Conservation (phyloP, 2,329 filamentous ascomycete genomes). For the Paracoccidioides brasiliensis region DNA sequence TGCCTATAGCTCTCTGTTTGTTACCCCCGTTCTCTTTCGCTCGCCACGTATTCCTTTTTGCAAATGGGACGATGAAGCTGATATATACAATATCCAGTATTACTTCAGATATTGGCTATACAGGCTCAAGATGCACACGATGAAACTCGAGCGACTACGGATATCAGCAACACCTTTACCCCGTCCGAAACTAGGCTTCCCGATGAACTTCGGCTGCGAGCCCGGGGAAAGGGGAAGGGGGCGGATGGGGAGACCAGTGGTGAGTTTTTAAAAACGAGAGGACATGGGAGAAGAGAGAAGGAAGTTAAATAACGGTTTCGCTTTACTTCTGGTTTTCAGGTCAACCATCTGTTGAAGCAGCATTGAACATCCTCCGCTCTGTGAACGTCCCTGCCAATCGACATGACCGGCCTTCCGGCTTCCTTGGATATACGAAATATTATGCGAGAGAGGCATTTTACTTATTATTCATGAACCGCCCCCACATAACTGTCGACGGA, state of each 20-base stretch:
- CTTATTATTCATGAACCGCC: conserved; percentile 52
- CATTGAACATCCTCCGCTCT: conserved; percentile 10
- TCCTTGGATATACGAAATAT: conserved; percentile 44
- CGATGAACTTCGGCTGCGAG: conserved; percentile 1
- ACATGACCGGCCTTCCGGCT: conserved; percentile 40
- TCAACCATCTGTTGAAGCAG: conserved; percentile 12
- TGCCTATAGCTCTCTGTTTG: conserved; percentile 11
- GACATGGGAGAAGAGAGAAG: neutral
- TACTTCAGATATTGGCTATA: conserved; percentile 6
- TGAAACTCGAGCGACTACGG: neutral
- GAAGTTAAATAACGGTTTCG: neutral
- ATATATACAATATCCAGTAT: conserved; percentile 2
- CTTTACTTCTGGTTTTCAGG: conserved; percentile 3
- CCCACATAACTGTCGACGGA: conserved; percentile 33
- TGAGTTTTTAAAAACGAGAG: neutral
- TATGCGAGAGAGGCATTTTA: conserved; percentile 51
- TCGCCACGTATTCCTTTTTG: neutral
- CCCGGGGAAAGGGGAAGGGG: neutral
- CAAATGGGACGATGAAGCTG: neutral
- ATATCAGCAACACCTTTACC: neutral
- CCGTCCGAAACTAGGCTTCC: neutral
- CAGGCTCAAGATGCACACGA: conserved; percentile 2
- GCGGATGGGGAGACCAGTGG: neutral
- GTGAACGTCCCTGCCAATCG: conserved; percentile 9
- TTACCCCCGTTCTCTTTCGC: neutral